Evolutionary conservation across 495 filamentous ascomycete genomes (phyloP).

Genomic region (Trichodelitschia bisporula): DNA sequence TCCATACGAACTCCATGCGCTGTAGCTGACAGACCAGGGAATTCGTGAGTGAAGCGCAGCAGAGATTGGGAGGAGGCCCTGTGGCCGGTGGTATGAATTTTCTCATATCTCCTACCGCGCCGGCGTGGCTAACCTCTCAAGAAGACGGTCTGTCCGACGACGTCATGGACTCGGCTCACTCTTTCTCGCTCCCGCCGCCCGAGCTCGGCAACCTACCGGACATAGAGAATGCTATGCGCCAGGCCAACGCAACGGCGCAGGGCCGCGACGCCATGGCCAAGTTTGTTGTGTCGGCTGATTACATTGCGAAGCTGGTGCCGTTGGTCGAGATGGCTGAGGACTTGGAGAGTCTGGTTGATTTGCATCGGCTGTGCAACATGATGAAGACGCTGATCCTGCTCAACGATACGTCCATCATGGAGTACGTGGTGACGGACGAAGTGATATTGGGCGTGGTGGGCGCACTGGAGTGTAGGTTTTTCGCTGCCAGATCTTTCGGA

Average conservation of each 20-base stretch:
- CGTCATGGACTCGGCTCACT: slow-evolving; percentile 37
- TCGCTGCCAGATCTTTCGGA: no score
- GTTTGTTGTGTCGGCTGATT: slow-evolving; percentile 59
- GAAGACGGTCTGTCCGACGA: slow-evolving; percentile 89
- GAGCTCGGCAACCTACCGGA: slow-evolving; percentile 60
- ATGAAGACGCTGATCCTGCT: slow-evolving; percentile 90
- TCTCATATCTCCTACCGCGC: no score
- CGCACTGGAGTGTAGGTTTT: slow-evolving; percentile 62
- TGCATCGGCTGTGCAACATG: slow-evolving; percentile 87
- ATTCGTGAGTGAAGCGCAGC: slow-evolving; percentile 69
- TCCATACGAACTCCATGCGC: not conserved
- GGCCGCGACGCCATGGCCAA: slow-evolving; percentile 82
- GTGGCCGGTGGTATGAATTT: slow-evolving; percentile 4
- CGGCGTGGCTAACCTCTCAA: no score
- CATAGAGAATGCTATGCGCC: slow-evolving; percentile 57
- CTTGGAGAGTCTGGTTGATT: slow-evolving; percentile 57
- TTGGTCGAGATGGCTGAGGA: slow-evolving; percentile 73
- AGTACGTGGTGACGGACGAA: slow-evolving; percentile 73
- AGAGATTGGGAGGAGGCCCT: slow-evolving; percentile 23
- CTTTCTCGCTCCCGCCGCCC: slow-evolving; percentile 51
- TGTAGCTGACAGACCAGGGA: no score
- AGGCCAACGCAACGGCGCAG: slow-evolving; percentile 40
- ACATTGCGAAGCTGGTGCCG: slow-evolving; percentile 69
- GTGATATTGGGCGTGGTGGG: slow-evolving; percentile 83
- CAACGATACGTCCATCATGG: slow-evolving; percentile 85